These are phyloP conservation scores for Astraeus odoratus DNA, from an alignment of 768 basidiomycete species.

Conservation along the genomic window DNA sequence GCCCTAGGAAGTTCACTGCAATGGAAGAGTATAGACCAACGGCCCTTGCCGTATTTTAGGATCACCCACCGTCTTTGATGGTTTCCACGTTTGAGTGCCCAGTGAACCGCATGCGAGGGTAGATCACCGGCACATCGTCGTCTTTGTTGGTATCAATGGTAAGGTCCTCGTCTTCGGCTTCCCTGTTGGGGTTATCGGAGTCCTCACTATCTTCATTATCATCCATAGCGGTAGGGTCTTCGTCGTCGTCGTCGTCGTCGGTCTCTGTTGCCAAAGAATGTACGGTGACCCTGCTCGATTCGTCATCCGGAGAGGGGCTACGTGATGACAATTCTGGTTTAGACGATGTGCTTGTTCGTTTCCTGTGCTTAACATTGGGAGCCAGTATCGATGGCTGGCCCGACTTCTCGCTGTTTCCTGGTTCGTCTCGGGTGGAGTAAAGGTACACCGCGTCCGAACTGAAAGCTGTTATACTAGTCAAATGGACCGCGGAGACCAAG, in stretches of 20 bases:
- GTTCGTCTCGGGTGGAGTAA: constrained; percentile 66
- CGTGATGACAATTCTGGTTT: not conserved
- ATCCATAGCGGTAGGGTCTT: constrained; percentile 22
- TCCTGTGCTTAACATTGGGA: constrained; percentile 21
- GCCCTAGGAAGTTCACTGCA: constrained; percentile 79
- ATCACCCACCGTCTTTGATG: constrained; percentile 72
- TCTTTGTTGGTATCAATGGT: constrained; percentile 18
- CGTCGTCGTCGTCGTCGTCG: constrained; percentile 14
- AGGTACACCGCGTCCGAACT: constrained; percentile 67
- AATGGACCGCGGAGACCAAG: constrained; percentile 2
- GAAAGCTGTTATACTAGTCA: constrained; percentile 44
- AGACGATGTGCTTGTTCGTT: constrained; percentile 1
- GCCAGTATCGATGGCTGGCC: constrained; percentile 21
- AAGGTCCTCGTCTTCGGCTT: constrained; percentile 29
- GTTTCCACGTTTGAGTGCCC: constrained; percentile 79
- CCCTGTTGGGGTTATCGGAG: constrained; percentile 18
- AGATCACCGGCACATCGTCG: constrained; percentile 43
- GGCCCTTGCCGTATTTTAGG: not conserved
- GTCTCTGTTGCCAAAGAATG: not conserved
- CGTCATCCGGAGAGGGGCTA: not conserved
- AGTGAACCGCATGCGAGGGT: constrained; percentile 55
- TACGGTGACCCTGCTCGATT: not conserved
- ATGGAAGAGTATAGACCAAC: not conserved
- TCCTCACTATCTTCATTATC: constrained; percentile 25
- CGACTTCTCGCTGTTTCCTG: constrained; percentile 22